A percentile compares a stretch with the other conserved stretches of the same genome.
These are phyloP conservation scores for Phytophthora macrochlamydospora DNA, from an alignment of 352 stramenopile species.

Conservation along the genomic window DNA sequence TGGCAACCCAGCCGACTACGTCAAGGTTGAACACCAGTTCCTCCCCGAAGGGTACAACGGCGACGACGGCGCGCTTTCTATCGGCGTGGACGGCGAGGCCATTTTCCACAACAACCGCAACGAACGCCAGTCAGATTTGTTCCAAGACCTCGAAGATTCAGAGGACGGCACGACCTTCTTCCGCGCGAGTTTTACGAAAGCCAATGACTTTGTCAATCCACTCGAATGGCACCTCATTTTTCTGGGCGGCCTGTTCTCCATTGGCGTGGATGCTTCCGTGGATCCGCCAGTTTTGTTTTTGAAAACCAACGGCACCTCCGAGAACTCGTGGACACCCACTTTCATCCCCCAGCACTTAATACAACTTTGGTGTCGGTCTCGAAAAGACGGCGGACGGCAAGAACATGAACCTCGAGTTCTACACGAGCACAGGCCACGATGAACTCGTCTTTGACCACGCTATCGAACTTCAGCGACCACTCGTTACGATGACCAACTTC, in stretches of 20 bases:
- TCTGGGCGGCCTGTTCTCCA: conserved; percentile 26
- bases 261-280: no score
- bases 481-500: no score
- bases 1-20: conserved; percentile 44
- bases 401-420: no score
- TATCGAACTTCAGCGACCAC: no score
- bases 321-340: no score
- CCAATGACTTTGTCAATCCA: conserved; percentile 43
- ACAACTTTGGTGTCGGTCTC: no score
- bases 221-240: conserved; percentile 57
- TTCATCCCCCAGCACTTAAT: no score
- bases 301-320: no score
- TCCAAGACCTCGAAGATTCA: conserved; percentile 45
- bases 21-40: conserved; percentile 34
- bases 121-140: conserved; percentile 53
- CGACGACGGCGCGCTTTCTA: conserved; percentile 52
- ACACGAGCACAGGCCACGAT: no score
- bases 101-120: conserved; percentile 49
- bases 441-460: no score
- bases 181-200: conserved; percentile 52
- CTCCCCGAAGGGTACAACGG: conserved; percentile 48
- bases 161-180: conserved; percentile 45
- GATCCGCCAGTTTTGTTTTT: no score
- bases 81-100: conserved; percentile 53
- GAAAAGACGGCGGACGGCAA: no score